Conservation (phyloP, 768 basidiomycete species). For the Tulasnella sp. region DNA sequence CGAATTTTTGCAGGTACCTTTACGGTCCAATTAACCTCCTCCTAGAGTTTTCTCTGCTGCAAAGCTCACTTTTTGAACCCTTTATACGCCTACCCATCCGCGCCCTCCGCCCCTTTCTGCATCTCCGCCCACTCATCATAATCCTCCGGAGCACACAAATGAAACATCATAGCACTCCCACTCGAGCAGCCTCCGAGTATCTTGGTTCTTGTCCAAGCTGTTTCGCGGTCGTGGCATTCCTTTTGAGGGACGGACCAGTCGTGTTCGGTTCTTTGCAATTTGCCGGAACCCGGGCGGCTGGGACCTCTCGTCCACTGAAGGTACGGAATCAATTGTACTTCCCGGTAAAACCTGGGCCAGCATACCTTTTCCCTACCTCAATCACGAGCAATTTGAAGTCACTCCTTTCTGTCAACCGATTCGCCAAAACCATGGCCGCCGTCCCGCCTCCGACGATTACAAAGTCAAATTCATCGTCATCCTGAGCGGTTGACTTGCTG, state of each 20-base stretch:
- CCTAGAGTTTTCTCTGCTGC: neutral
- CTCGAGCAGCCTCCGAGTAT: slow-evolving; percentile 67
- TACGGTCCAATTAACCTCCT: neutral
- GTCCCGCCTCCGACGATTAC: slow-evolving; percentile 36
- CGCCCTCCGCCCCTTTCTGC: slow-evolving; percentile 10
- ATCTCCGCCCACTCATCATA: slow-evolving; percentile 24
- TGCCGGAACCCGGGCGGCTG: neutral
- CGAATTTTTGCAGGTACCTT: slow-evolving; percentile 22
- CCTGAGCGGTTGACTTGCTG: neutral
- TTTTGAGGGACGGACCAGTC: slow-evolving; percentile 14
- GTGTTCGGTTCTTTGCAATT: neutral
- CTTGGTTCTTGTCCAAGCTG: slow-evolving; percentile 44
- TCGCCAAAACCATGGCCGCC: slow-evolving; percentile 33
- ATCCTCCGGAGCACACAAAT: slow-evolving; percentile 21
- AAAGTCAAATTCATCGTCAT: slow-evolving; percentile 23
- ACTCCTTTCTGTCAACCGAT: slow-evolving; percentile 31
- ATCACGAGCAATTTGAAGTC: slow-evolving; percentile 31
- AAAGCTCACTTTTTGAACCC: slow-evolving; percentile 15
- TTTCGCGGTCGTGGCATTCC: slow-evolving; percentile 24
- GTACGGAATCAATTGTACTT: no score
- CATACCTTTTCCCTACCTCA: slow-evolving; percentile 23
- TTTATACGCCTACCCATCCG: slow-evolving; percentile 19
- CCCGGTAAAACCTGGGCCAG: neutral
- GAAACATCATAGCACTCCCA: slow-evolving; percentile 51
- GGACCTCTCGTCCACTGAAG: neutral